Base-by-base conservation (phyloP, 352 stramenopile genomes). In the Pythium phragmitis region DNA sequence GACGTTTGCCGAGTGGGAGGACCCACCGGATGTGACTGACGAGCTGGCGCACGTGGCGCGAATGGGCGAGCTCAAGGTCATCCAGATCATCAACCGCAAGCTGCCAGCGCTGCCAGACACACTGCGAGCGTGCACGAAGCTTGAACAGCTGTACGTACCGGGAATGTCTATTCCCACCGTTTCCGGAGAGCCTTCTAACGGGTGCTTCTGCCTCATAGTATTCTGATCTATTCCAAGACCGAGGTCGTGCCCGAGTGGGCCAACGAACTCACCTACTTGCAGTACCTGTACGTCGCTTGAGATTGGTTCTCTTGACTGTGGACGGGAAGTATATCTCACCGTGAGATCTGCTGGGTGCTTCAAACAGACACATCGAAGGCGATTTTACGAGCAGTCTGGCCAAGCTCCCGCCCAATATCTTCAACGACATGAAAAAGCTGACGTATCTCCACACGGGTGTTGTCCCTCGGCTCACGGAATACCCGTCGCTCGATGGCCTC, bases 21-120 rank as follows among this genome's bases (percentile, higher is more conserved):
- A 79, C 14, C 75, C 75, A 2, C 55, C 69, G 11, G 72, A 84
- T 30, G 67, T 61, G 7, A 73, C 66, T 0, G 52, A 59, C 2
- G 66, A 69, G 23, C 57, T 84, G 7, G 47, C 60, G 4, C 54
- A 69, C 11, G 46, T 84, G 2, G 68, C 73, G 0, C 57, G 68
- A 16, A 65, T 70, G 3, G 75, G 73, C 0, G 60, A 87, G 14
- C 51, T 87, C 3, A 70, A 69, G 13, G 73, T 73, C 14, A 57
- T 87, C 14, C 72, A 82, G 51, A 70, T 87, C 34, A 72, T 82
- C 23, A 87, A 87, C 28, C 71, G 58, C 3, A 66, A 66, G 19
- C 21, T 87, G 0, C 57, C 74, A 14, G 63, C 61, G 23, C n/a
- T 85, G 12, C 79, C 75, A 6, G 69, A 73, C 5, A 48, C 67